Evolutionary conservation across 192 early-diverging fungal species (phyloP).

Genomic region (Geosiphon pyriformis): DNA sequence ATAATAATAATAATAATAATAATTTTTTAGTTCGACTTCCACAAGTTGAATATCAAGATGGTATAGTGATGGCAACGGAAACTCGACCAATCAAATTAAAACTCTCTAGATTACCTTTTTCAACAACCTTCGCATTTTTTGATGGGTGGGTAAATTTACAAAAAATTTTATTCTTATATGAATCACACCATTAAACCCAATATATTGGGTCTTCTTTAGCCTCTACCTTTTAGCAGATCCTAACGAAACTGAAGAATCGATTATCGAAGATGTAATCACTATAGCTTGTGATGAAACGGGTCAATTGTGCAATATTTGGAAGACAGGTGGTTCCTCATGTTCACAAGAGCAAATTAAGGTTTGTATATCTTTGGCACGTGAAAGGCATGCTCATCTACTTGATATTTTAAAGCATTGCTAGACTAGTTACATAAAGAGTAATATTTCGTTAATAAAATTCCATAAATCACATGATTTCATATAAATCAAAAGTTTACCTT

Average conservation of each 20-base stretch:
- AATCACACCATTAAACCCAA: not conserved
- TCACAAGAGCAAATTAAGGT: conserved; percentile 11
- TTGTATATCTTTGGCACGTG: conserved; percentile 9
- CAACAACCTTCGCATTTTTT: conserved; percentile 64
- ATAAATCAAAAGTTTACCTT: too few species aligned
- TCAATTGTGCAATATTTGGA: conserved; percentile 47
- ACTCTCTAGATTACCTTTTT: conserved; percentile 44
- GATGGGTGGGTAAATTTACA: conserved; percentile 43
- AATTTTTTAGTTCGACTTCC: conserved; percentile 62
- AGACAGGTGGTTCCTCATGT: conserved; percentile 51
- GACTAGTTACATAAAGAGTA: too few species aligned
- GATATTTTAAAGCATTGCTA: too few species aligned
- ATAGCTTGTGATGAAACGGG: conserved; percentile 56
- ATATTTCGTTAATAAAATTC: too few species aligned
- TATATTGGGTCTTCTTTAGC: not conserved
- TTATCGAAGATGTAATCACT: conserved; percentile 48
- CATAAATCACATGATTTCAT: too few species aligned
- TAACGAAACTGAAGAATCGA: conserved; percentile 61
- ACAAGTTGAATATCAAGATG: conserved; percentile 57
- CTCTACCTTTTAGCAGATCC: conserved; percentile 55
- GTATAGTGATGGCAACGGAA: conserved; percentile 54
- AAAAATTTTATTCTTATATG: not conserved
- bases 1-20: not conserved
- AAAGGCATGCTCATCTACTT: conserved; percentile 15
- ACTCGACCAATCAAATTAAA: conserved; percentile 38